Conservation (phyloP, 2,329 filamentous ascomycete genomes). For the Fusarium burgessii region DNA sequence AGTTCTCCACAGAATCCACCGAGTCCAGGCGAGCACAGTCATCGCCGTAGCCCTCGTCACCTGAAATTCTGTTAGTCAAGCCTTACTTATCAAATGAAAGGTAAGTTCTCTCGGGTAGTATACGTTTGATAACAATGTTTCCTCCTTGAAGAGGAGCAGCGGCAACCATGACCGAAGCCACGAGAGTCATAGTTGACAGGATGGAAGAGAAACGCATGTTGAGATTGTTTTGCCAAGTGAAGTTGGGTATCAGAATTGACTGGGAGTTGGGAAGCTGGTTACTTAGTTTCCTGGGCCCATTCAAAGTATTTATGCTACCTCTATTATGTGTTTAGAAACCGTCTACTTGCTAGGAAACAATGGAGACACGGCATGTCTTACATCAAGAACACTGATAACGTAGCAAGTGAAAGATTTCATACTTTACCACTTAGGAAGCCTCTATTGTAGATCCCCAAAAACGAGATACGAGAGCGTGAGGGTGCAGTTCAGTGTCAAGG, state of each 20-base stretch:
- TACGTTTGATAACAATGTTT: neutral
- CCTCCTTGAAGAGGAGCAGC: neutral
- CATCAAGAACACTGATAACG: accelerated
- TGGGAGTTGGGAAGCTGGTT: too few species aligned
- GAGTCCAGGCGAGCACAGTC: neutral
- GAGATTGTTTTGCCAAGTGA: too few species aligned
- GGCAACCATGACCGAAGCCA: neutral
- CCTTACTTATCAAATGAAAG: too few species aligned
- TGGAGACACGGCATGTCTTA: accelerated
- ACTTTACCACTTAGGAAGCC: too few species aligned
- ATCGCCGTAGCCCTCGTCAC: neutral
- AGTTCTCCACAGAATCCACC: too few species aligned
- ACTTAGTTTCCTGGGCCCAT: accelerated
- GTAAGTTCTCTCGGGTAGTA: too few species aligned
- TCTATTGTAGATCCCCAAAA: neutral
- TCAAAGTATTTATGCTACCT: neutral
- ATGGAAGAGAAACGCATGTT: neutral
- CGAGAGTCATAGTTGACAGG: neutral
- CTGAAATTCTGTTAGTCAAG: neutral
- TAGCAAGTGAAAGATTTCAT: accelerated
- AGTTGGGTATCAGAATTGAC: accelerated
- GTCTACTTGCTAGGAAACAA: neutral
- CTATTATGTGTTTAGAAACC: neutral
- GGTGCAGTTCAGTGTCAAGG: neutral
- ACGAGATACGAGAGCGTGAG: accelerated